phyloP scores from a whole-genome alignment of 768 basidiomycete genomes.

The Trametes gibbosa region DNA sequence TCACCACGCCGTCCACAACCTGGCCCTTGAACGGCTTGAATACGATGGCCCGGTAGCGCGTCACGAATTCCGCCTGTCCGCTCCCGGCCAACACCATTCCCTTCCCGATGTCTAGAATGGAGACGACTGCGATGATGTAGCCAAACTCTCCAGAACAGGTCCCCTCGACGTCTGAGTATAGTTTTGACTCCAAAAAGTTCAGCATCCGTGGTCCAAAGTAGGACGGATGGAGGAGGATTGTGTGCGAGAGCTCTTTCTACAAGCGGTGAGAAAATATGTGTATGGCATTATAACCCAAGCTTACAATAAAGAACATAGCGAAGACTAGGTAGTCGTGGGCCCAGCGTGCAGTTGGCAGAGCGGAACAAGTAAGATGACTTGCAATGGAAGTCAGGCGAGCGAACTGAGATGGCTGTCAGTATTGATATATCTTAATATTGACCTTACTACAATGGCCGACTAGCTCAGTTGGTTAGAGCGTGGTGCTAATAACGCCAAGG shows the following conservation, averaged over 20 bases:
- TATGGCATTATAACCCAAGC: background rate
- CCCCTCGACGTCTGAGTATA: slow-evolving; percentile 95
- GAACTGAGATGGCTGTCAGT: too few relatives aligned
- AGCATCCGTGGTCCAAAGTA: slow-evolving; percentile 97
- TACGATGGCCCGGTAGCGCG: slow-evolving; percentile 92
- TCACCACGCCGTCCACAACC: slow-evolving; percentile 94
- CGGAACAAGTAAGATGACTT: too few relatives aligned
- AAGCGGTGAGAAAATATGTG: background rate
- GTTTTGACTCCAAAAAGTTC: slow-evolving; percentile 87
- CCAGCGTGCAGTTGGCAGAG: too few relatives aligned
- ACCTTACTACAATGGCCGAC: slow-evolving; percentile 49
- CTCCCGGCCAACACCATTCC: slow-evolving; percentile 90
- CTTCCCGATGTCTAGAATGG: slow-evolving; percentile 87
- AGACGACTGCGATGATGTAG: slow-evolving; percentile 90
- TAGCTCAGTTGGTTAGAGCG: slow-evolving; percentile 95
- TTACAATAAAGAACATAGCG: slow-evolving; percentile 30
- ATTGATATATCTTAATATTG: too few relatives aligned
- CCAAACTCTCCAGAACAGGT: slow-evolving; percentile 96
- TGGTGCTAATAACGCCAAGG: slow-evolving; percentile 63
- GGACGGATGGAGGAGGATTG: slow-evolving; percentile 94
- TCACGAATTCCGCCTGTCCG: slow-evolving; percentile 95
- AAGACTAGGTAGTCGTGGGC: too few relatives aligned
- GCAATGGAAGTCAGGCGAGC: too few relatives aligned
- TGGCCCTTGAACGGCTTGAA: slow-evolving; percentile 99
- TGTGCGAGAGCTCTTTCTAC: slow-evolving; percentile 96